Evolutionary conservation across 2,329 filamentous ascomycete species (phyloP).

Genomic region (Scedosporium boydii): DNA sequence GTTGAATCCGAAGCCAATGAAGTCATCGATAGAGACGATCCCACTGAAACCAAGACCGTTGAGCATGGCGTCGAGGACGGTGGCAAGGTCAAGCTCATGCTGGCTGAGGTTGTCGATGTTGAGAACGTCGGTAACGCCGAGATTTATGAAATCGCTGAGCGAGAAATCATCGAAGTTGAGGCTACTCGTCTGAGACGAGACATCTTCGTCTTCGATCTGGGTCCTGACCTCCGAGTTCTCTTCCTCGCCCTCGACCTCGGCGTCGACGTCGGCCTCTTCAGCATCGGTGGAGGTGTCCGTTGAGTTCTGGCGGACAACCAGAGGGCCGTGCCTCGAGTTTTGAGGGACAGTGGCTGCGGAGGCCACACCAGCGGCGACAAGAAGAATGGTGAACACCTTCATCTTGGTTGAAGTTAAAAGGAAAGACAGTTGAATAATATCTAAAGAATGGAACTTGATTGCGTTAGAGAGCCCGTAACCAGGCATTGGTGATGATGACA

Average conservation of each 20-base stretch:
- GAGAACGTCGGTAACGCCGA: slow-evolving; percentile 5
- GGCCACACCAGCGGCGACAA: slow-evolving; percentile 14
- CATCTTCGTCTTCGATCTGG: slow-evolving; percentile 13
- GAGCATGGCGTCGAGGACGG: slow-evolving; percentile 14
- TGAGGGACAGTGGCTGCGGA: slow-evolving; percentile 12
- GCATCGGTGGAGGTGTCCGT: background rate
- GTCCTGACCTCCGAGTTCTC: background rate
- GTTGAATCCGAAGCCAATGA: slow-evolving; percentile 19
- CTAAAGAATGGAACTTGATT: background rate
- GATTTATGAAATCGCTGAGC: slow-evolving; percentile 10
- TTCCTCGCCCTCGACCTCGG: slow-evolving; percentile 4
- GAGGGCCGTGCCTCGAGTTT: background rate
- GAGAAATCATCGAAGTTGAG: background rate
- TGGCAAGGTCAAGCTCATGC: slow-evolving; percentile 9
- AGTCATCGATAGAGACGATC: slow-evolving; percentile 16
- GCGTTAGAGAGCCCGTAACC: background rate
- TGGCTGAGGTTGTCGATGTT: background rate
- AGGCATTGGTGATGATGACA: background rate
- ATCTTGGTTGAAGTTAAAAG: slow-evolving; percentile 1
- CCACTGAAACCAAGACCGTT: slow-evolving; percentile 17
- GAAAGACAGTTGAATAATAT: background rate
- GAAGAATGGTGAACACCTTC: slow-evolving; percentile 11
- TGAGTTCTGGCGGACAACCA: slow-evolving; percentile 1
- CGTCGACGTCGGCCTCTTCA: background rate
- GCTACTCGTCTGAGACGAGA: slow-evolving; percentile 5